Evolutionary conservation across 2,329 filamentous ascomycete genomes (phyloP).

Genomic region (Fusarium sp.): DNA sequence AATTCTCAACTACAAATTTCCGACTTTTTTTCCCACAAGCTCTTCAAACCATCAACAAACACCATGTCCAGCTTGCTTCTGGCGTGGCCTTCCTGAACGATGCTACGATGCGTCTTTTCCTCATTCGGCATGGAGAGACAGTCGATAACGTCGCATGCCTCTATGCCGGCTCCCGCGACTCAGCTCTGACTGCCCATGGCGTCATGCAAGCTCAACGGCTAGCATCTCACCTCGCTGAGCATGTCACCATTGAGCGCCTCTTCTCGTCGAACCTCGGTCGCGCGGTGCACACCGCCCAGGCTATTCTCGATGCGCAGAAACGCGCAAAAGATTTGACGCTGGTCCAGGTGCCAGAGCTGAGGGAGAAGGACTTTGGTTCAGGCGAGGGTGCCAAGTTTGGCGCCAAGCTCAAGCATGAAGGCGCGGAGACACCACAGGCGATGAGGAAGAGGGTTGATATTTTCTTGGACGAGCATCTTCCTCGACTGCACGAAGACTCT

Average conservation of each 20-base stretch:
- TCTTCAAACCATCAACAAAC: conserved; percentile 15
- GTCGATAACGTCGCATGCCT: conserved; percentile 88
- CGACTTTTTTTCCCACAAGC: conserved; percentile 33
- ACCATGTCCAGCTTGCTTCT: conserved; percentile 45
- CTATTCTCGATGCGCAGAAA: conserved; percentile 72
- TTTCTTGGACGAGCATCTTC: conserved; percentile 78
- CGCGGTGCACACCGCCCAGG: conserved; percentile 79
- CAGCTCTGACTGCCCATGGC: conserved; percentile 85
- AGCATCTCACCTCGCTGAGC: conserved; percentile 70
- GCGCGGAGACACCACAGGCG: conserved; percentile 77
- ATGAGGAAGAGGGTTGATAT: conserved; percentile 75
- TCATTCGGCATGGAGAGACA: conserved; percentile 91
- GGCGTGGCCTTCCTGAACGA: conserved; percentile 40
- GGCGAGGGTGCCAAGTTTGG: conserved; percentile 76
- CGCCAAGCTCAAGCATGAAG: conserved; percentile 55
- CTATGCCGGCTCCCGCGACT: conserved; percentile 86
- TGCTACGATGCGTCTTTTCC: conserved; percentile 68
- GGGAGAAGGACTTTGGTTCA: conserved; percentile 82
- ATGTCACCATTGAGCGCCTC: conserved; percentile 68
- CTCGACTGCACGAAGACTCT: conserved; percentile 56
- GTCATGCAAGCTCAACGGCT: conserved; percentile 83
- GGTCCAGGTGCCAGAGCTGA: conserved; percentile 62
- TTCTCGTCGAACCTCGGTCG: conserved; percentile 86
- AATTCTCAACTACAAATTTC: conserved; percentile 36
- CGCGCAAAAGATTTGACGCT: conserved; percentile 37